phyloP scores from a whole-genome alignment of 2,329 filamentous ascomycete genomes.

The Myriosclerotinia duriaeana region DNA sequence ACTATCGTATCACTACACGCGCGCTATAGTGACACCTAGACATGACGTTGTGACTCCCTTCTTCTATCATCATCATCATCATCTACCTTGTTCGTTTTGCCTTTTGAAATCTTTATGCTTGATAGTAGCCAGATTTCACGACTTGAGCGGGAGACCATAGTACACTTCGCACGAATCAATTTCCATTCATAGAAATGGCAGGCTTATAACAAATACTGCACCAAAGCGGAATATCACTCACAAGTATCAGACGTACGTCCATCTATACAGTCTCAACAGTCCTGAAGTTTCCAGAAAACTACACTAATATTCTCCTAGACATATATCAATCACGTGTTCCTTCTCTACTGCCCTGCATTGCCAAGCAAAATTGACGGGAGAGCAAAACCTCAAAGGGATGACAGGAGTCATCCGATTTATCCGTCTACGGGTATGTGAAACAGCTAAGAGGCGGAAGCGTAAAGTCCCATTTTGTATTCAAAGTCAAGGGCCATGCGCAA shows the following conservation, averaged over 20 bases:
- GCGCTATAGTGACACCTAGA: not conserved
- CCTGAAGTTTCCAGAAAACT: not conserved
- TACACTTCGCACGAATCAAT: not conserved
- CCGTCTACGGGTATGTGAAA: not conserved
- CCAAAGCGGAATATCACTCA: no score
- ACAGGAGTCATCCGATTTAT: not conserved
- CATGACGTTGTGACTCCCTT: not conserved
- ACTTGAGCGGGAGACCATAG: no score
- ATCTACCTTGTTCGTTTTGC: not conserved
- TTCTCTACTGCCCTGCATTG: slow-evolving; percentile 5
- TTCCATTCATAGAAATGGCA: not conserved
- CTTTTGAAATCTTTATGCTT: not conserved
- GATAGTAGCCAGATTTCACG: no score
- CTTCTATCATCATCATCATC: not conserved
- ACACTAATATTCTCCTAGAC: not conserved
- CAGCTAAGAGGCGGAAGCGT: not conserved
- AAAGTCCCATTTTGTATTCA: not conserved
- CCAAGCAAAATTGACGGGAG: not conserved
- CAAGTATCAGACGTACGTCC: not conserved
- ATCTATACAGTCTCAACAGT: not conserved
- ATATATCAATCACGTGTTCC: not conserved
- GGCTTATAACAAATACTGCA: no score
- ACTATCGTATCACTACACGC: slow-evolving; percentile 3
- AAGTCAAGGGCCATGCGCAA: no score
- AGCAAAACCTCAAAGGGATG: not conserved